phyloP scores from a whole-genome alignment of 768 basidiomycete species.

The Mycena haematopus region DNA sequence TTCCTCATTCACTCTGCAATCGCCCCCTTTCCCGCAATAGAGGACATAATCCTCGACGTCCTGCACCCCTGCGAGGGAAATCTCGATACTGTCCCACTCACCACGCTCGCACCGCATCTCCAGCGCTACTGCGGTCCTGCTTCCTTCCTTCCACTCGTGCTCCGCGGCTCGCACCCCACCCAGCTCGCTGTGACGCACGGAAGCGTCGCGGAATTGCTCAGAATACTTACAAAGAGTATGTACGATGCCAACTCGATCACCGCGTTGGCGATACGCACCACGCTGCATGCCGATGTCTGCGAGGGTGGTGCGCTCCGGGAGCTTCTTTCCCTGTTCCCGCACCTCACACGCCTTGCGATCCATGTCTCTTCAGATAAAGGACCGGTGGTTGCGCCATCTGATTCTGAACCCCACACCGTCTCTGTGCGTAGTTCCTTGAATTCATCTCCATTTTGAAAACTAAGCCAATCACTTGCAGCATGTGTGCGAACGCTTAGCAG shows the following conservation, averaged over 20 bases:
- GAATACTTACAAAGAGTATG: background rate
- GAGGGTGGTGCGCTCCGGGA: background rate
- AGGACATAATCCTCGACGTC: background rate
- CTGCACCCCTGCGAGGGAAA: background rate
- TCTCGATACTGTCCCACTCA: background rate
- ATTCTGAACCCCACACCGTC: too few species aligned
- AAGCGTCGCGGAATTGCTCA: background rate
- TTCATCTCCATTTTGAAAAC: background rate
- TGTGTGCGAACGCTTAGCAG: too few species aligned
- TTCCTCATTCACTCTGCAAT: background rate
- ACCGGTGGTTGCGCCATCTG: background rate
- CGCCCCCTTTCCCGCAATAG: background rate
- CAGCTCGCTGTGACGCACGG: background rate
- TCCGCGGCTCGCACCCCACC: background rate
- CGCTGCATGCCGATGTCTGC: background rate
- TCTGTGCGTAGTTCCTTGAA: background rate
- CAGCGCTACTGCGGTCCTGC: background rate
- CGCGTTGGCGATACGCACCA: background rate
- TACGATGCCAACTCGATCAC: background rate
- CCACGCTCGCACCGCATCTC: background rate
- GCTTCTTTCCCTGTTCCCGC: background rate
- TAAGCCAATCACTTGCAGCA: too few species aligned
- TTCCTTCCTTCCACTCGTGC: background rate
- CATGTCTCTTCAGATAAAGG: background rate
- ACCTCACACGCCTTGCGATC: background rate